These are phyloP conservation scores for Lophium mytilinum DNA, from an alignment of 495 filamentous ascomycete genomes.

Conservation along the genomic window DNA sequence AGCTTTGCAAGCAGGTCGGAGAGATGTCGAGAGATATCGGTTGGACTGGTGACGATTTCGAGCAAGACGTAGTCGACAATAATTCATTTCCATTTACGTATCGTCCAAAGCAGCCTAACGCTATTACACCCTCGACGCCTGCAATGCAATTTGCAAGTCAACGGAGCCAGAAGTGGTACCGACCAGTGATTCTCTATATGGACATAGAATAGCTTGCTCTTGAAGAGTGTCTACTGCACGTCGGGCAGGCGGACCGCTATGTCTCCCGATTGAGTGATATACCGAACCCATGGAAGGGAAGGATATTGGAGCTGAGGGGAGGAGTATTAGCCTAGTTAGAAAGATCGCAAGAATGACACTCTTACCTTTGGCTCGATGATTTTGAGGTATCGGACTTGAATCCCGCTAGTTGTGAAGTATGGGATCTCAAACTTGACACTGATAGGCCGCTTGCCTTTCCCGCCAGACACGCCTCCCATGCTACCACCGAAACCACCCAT, in stretches of 20 bases:
- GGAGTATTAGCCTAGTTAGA: constrained; percentile 21
- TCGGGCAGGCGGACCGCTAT: constrained; percentile 90
- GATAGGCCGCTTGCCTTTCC: constrained; percentile 90
- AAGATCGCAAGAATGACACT: constrained; percentile 14
- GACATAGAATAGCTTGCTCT: not conserved
- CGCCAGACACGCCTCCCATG: constrained; percentile 66
- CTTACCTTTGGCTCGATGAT: constrained; percentile 98
- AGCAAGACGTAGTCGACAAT: too few species aligned
- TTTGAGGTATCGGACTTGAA: constrained; percentile 97
- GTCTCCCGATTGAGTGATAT: constrained; percentile 95
- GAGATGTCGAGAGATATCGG: too few species aligned
- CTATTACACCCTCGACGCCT: not conserved
- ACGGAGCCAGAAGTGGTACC: not conserved
- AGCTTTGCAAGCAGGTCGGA: too few species aligned
- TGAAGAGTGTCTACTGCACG: constrained; percentile 38
- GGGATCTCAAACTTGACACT: constrained; percentile 99
- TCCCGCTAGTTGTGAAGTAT: constrained; percentile 97
- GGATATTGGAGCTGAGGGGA: constrained; percentile 77
- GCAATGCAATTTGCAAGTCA: constrained; percentile 1
- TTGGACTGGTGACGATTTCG: too few species aligned
- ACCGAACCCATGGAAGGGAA: constrained; percentile 96
- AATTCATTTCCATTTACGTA: not conserved
- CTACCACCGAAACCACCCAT: constrained; percentile 94
- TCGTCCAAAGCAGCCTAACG: not conserved
- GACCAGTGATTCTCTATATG: not conserved